A percentile compares a stretch with the other conserved stretches of the same genome.
These are phyloP conservation scores for Elsinoe ampelina DNA, from an alignment of 2,329 filamentous ascomycete species.

Conservation along the genomic window DNA sequence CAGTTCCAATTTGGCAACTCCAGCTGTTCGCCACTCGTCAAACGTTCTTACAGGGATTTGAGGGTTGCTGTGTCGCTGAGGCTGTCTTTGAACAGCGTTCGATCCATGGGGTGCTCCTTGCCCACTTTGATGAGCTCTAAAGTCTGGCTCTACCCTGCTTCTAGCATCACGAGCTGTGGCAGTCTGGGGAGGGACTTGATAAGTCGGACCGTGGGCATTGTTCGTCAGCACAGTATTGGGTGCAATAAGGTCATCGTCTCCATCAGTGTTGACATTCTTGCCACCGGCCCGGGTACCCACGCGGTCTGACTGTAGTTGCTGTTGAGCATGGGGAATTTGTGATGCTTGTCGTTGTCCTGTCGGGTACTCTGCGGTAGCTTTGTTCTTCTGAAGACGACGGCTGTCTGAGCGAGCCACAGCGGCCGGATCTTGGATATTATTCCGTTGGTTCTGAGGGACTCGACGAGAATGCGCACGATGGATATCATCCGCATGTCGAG, in stretches of 20 bases:
- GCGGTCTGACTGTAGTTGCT: slow-evolving; percentile 32
- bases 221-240: slow-evolving; percentile 22
- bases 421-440: slow-evolving; percentile 14
- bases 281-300: slow-evolving; percentile 27
- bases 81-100: background rate
- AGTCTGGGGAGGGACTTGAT: slow-evolving; percentile 30
- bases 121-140: background rate
- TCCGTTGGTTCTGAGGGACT: background rate
- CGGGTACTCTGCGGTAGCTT: slow-evolving; percentile 15
- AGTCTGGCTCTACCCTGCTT: slow-evolving; percentile 28
- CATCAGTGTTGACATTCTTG: slow-evolving; percentile 27
- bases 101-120: background rate
- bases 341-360: slow-evolving; percentile 9
- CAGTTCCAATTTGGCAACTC: slow-evolving; percentile 30
- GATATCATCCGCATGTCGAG: background rate
- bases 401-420: slow-evolving; percentile 29
- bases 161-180: slow-evolving; percentile 28
- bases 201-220: slow-evolving; percentile 22
- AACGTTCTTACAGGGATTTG: background rate
- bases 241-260: slow-evolving; percentile 29
- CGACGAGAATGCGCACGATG: background rate
- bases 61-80: background rate
- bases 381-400: slow-evolving; percentile 24
- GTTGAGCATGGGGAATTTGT: slow-evolving; percentile 24
- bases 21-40: slow-evolving; percentile 35